Evolutionary conservation across 345 rosid genomes (phyloP).

Genomic region (Lumnitzera racemosa): DNA sequence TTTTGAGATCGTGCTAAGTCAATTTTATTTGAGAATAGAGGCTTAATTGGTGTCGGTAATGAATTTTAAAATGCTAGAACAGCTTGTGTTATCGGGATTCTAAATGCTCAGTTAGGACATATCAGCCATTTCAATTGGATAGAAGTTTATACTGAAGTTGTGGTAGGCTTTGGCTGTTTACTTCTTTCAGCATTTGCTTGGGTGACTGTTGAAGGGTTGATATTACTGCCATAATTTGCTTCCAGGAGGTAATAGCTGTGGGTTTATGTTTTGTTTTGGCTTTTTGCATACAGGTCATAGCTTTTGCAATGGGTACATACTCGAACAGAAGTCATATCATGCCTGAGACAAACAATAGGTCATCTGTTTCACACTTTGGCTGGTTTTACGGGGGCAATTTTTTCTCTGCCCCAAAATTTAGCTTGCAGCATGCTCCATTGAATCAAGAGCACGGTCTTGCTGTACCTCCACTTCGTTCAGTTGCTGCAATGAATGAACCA

Average conservation of each 20-base stretch:
- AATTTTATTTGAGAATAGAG: too few relatives aligned
- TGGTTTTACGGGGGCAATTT: slow-evolving; percentile 33
- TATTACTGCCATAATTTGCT: neutral
- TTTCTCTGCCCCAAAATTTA: slow-evolving; percentile 22
- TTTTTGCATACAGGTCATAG: slow-evolving; percentile 5
- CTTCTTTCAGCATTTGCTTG: too few relatives aligned
- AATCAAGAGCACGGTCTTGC: slow-evolving; percentile 16
- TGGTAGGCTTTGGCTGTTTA: too few relatives aligned
- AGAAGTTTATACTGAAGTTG: too few relatives aligned
- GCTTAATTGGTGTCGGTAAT: too few relatives aligned
- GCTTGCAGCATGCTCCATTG: slow-evolving; percentile 19
- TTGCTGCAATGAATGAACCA: slow-evolving; percentile 21
- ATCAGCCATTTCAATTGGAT: too few relatives aligned
- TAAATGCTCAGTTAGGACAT: too few relatives aligned
- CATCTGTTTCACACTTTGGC: slow-evolving; percentile 25
- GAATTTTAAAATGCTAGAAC: too few relatives aligned
- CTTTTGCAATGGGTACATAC: slow-evolving; percentile 35
- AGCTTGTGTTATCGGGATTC: too few relatives aligned
- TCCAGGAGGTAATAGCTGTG: neutral
- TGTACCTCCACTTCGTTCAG: slow-evolving; percentile 26
- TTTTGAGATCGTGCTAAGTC: too few relatives aligned
- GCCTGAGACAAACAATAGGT: slow-evolving; percentile 27
- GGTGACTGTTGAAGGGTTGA: too few relatives aligned
- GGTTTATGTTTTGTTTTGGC: slow-evolving; percentile 4
- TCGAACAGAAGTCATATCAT: slow-evolving; percentile 25